Evolutionary conservation across 2,329 filamentous ascomycete genomes (phyloP).

Genomic region (Monilinia fructigena): DNA sequence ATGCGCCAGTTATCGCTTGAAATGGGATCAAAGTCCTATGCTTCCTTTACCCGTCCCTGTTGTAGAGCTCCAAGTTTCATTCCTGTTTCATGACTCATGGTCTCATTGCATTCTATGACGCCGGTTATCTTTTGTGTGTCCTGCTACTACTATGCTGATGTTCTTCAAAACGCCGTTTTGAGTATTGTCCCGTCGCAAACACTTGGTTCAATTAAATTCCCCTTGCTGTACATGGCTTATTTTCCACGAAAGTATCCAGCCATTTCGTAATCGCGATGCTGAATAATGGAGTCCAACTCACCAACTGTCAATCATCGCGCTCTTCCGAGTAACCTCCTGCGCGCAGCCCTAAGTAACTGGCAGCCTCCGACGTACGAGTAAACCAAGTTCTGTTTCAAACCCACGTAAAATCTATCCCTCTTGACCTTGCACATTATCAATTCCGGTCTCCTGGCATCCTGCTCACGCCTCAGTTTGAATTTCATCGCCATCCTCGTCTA

Average conservation of each 20-base stretch:
- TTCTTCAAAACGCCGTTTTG: neutral
- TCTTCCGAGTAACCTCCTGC: slow-evolving; percentile 28
- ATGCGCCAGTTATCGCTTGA: neutral
- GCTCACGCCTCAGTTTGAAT: neutral
- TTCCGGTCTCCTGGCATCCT: slow-evolving; percentile 25
- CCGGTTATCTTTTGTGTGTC: neutral
- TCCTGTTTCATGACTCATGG: neutral
- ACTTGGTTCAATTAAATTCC: neutral
- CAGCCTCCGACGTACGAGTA: slow-evolving; percentile 30
- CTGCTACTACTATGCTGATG: neutral
- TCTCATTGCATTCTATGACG: neutral
- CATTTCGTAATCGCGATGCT: neutral
- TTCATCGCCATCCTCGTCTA: slow-evolving; percentile 14
- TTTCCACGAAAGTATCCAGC: neutral
- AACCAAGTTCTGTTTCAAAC: slow-evolving; percentile 20
- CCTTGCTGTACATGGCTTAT: neutral
- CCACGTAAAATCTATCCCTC: slow-evolving; percentile 32
- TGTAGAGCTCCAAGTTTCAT: neutral
- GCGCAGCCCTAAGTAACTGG: slow-evolving; percentile 14
- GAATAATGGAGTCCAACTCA: neutral
- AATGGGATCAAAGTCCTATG: neutral
- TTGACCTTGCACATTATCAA: slow-evolving; percentile 37
- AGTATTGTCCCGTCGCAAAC: neutral
- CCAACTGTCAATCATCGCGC: neutral
- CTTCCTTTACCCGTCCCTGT: neutral